These are phyloP conservation scores for Byssochlamys sp. DNA, from an alignment of 2,329 filamentous ascomycete species.

Conservation along the genomic window DNA sequence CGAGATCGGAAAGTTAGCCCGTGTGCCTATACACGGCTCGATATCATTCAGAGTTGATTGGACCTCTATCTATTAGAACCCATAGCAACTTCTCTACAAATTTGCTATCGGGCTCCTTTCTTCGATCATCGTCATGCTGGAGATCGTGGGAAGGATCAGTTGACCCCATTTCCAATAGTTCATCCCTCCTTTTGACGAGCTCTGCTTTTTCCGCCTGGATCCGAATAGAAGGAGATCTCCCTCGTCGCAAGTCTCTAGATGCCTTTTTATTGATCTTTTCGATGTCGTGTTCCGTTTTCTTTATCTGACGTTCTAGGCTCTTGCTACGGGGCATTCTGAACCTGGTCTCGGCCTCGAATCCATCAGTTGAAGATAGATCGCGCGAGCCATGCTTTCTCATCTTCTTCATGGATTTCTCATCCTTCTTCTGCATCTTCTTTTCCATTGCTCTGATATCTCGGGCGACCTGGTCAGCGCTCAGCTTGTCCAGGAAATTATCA, in stretches of 20 bases:
- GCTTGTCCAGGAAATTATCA: not conserved
- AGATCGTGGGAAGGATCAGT: not conserved
- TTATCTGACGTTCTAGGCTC: not conserved
- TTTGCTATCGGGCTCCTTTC: not conserved
- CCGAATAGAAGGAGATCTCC: not conserved
- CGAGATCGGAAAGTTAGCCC: no score
- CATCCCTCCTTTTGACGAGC: not conserved
- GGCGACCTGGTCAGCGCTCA: not conserved
- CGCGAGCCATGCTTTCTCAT: not conserved
- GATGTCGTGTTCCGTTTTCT: not conserved
- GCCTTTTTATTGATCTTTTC: not conserved
- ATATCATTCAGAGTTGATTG: no score
- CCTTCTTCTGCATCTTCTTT: not conserved
- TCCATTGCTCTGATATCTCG: not conserved
- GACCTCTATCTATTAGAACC: not conserved
- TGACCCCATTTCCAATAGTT: not conserved
- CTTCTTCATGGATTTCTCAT: not conserved
- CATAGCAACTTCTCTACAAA: not conserved
- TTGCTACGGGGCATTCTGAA: not conserved
- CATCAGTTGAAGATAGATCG: not conserved
- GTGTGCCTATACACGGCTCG: no score
- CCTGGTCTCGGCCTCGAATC: not conserved
- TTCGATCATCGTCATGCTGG: not conserved
- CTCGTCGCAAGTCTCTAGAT: not conserved
- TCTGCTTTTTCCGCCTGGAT: not conserved